Evolutionary conservation across 129 eudicot genomes (phyloP).

Genomic region (Lactuca saligna): DNA sequence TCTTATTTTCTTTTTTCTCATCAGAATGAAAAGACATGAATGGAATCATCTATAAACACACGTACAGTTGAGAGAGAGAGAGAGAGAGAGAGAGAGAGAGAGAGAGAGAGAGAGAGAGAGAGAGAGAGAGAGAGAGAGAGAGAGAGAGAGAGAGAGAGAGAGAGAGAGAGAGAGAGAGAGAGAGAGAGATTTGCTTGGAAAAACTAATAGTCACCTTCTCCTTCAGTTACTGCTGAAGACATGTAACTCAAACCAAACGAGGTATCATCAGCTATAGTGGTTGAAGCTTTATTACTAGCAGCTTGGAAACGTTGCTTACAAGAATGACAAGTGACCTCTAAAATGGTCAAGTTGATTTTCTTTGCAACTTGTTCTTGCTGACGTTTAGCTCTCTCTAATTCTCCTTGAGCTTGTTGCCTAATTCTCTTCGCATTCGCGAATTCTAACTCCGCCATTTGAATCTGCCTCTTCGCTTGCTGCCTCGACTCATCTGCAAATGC

Average conservation of each 20-base stretch:
- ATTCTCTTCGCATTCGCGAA: conserved; percentile 72
- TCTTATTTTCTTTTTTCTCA: conserved; percentile 24
- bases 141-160: background rate
- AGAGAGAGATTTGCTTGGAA: conserved; percentile 13
- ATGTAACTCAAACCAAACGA: conserved; percentile 58
- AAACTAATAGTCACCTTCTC: conserved; percentile 44
- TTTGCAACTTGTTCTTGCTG: conserved; percentile 53
- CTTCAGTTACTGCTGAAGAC: conserved; percentile 59
- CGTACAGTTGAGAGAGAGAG: background rate
- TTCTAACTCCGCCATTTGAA: conserved; percentile 73
- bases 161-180: conserved; percentile 6
- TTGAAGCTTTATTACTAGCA: conserved; percentile 17
- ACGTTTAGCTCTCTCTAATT: conserved; percentile 63
- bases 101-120: conserved; percentile 3
- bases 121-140: background rate
- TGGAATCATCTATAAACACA: conserved; percentile 34
- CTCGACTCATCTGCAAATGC: conserved; percentile 71
- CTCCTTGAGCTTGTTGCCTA: conserved; percentile 71
- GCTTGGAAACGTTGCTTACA: conserved; percentile 57
- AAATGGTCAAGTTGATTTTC: conserved; percentile 42
- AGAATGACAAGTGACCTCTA: conserved; percentile 70
- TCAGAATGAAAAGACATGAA: conserved; percentile 28
- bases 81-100: conserved; percentile 1
- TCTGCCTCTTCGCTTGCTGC: conserved; percentile 57
- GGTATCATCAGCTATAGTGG: conserved; percentile 28